Conservation (phyloP, 2,329 filamentous ascomycete species). For the Penicillium sp. region DNA sequence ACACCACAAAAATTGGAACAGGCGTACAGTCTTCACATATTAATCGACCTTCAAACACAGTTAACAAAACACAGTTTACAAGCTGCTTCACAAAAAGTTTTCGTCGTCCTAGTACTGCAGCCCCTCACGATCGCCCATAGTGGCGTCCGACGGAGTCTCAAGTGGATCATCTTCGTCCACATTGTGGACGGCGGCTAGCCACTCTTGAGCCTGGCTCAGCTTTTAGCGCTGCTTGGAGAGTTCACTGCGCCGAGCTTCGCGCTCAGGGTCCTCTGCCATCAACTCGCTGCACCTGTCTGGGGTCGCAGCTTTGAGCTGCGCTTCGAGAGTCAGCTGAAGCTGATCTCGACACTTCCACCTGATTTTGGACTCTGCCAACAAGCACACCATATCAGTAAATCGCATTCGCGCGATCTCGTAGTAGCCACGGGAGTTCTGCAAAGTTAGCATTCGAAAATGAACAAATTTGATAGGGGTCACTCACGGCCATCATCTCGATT, state of each 20-base stretch:
- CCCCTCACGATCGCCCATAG: not conserved
- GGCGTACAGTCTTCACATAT: not conserved
- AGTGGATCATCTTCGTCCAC: not conserved
- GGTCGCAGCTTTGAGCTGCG: conserved; percentile 29
- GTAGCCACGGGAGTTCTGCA: conserved; percentile 38
- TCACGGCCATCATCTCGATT: conserved; percentile 44
- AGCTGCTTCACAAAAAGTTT: not conserved
- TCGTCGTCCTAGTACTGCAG: not conserved
- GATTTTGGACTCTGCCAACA: conserved; percentile 37
- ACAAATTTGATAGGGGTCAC: conserved; percentile 6
- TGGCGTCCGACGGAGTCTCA: not conserved
- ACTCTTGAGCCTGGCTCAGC: conserved; percentile 35
- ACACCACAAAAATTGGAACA: too few relatives aligned
- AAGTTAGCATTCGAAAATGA: conserved; percentile 9
- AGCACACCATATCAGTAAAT: conserved; percentile 41
- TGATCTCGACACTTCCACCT: conserved; percentile 37
- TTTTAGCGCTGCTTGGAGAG: conserved; percentile 36
- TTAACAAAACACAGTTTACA: too few relatives aligned
- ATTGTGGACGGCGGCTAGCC: conserved; percentile 20
- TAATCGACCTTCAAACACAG: not conserved
- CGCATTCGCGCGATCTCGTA: conserved; percentile 42
- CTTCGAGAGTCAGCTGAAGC: conserved; percentile 31
- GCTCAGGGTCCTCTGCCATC: conserved; percentile 39
- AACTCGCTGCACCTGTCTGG: conserved; percentile 35
- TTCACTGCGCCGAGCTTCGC: conserved; percentile 31